Percentiles rank a stretch among this genome's conserved stretches.
Conservation (phyloP, 148 eudicot genomes). For the Chenopodium quinoa region DNA sequence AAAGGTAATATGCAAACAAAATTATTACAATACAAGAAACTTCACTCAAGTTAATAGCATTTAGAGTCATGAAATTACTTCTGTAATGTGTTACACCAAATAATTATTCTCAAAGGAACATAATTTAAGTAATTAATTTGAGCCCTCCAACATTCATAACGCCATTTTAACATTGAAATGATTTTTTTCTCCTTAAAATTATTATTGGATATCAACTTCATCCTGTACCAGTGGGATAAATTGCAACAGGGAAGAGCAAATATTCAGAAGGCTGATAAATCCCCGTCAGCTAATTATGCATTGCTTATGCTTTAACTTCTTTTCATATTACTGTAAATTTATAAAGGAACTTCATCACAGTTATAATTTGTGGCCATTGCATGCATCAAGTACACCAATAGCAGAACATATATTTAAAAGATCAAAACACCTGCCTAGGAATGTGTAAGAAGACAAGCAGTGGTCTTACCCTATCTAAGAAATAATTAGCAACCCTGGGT, state of each 20-base stretch:
- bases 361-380: neutral
- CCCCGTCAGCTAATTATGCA: neutral
- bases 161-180: neutral
- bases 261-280: neutral
- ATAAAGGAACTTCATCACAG: neutral
- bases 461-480: conserved; percentile 60
- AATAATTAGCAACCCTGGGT: conserved; percentile 63
- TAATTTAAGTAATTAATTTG: neutral
- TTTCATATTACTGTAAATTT: neutral
- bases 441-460: neutral
- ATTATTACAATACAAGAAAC: too few relatives aligned
- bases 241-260: neutral
- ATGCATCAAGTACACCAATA: conserved; percentile 6
- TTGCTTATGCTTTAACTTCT: neutral
- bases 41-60: neutral
- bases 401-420: neutral
- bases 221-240: neutral
- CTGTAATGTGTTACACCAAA: neutral
- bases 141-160: neutral
- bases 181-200: neutral
- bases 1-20: too few relatives aligned
- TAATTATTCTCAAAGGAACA: neutral
- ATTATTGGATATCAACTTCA: too few relatives aligned
- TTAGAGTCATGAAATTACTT: neutral
- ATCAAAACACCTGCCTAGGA: conserved; percentile 5